These are phyloP conservation scores for Cyanidiococcus yangmingshanensis DNA, from an alignment of 23 red algal species.

Conservation along the genomic window DNA sequence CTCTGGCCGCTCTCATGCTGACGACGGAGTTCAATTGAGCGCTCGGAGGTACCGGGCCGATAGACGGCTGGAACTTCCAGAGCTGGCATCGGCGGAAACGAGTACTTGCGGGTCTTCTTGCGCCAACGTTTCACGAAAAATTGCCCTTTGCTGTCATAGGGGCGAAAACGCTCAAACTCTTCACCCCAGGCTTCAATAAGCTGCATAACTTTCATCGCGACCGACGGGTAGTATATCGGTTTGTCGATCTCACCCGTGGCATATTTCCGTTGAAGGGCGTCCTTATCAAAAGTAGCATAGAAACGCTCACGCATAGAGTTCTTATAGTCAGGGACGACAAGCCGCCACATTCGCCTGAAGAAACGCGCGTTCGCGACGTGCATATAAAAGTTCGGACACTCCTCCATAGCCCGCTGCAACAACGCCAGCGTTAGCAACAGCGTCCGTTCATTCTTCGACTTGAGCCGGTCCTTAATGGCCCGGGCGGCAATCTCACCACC, in stretches of 20 bases:
- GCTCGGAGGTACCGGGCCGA: conserved; percentile 11
- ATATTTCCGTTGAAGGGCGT: conserved; percentile 13
- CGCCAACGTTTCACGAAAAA: conserved; percentile 19
- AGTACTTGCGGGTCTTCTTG: conserved; percentile 11
- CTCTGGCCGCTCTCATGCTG: not conserved
- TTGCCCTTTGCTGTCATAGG: conserved; percentile 12
- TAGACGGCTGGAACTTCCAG: conserved; percentile 7
- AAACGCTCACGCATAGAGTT: conserved; percentile 41
- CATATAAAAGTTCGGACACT: conserved; percentile 75
- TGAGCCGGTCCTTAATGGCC: conserved; percentile 75
- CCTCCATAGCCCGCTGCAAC: conserved; percentile 67
- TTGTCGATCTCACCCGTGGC: conserved; percentile 21
- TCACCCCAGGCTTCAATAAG: conserved; percentile 11
- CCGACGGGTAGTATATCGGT: conserved; percentile 17
- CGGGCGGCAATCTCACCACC: conserved; percentile 52
- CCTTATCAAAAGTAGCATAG: conserved; percentile 6
- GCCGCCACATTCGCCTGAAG: conserved; percentile 88
- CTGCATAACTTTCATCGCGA: conserved; percentile 19
- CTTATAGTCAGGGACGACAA: conserved; percentile 91
- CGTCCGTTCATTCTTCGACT: conserved; percentile 45
- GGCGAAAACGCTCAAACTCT: conserved; percentile 18
- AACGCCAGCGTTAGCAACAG: conserved; percentile 58
- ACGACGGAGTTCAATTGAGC: not conserved
- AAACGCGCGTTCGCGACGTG: conserved; percentile 74
- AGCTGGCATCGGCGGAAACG: conserved; percentile 3